These are phyloP conservation scores for Hygrocybe punicea DNA, from an alignment of 768 basidiomycete species.

Conservation along the genomic window DNA sequence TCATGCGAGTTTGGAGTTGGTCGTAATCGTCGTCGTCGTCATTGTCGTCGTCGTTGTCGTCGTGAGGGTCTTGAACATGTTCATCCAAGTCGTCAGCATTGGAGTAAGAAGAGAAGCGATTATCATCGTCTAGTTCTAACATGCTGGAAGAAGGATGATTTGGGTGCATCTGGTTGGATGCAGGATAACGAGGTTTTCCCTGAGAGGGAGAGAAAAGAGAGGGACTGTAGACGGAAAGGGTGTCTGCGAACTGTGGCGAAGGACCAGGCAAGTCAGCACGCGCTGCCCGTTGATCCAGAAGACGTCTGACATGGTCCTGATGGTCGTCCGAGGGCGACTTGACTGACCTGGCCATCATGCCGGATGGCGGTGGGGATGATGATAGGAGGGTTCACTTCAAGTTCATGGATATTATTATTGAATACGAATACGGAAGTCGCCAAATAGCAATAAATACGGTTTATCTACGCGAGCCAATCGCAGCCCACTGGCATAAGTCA, in stretches of 20 bases:
- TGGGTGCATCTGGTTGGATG: conserved; percentile 24
- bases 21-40: conserved; percentile 43
- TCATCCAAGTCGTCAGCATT: conserved; percentile 27
- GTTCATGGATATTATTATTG: no score
- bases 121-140: conserved; percentile 57
- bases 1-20: conserved; percentile 52
- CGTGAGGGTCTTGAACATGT: conserved; percentile 13
- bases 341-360: conserved; percentile 41
- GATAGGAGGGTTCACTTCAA: no score
- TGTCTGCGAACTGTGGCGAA: conserved; percentile 58
- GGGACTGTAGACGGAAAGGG: conserved; percentile 67
- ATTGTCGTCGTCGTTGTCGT: conserved; percentile 35
- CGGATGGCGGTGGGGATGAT: neutral
- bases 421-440: no score
- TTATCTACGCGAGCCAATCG: no score
- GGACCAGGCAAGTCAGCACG: conserved; percentile 49
- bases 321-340: conserved; percentile 37
- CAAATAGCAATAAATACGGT: no score
- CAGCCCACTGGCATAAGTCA: no score
- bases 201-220: conserved; percentile 53
- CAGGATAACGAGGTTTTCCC: conserved; percentile 28
- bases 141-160: conserved; percentile 50
- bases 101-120: conserved; percentile 34
- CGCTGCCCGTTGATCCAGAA: conserved; percentile 53
- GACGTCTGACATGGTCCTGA: conserved; percentile 47